phyloP scores from a whole-genome alignment of 176 grass and related monocot species.

The Hsuehochloa calcarea region DNA sequence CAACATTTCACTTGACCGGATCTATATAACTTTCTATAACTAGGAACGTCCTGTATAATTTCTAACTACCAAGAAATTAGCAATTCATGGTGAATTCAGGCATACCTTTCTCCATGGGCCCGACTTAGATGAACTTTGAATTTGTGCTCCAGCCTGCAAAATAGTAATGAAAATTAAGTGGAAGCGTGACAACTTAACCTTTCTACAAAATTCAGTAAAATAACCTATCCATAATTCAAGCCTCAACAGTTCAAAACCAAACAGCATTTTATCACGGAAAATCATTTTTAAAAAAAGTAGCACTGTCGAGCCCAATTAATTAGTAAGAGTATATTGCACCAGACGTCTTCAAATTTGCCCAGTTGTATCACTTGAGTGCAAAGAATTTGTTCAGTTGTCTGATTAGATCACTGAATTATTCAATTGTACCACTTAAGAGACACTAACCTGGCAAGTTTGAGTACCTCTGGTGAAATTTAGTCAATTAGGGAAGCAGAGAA shows the following conservation, averaged over 20 bases:
- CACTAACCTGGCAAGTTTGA: not conserved
- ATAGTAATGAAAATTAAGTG: constrained; percentile 35
- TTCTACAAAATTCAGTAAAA: constrained; percentile 19
- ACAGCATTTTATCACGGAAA: constrained; percentile 18
- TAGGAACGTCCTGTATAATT: not conserved
- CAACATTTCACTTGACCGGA: not conserved
- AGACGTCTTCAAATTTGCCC: not conserved
- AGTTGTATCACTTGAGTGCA: not conserved
- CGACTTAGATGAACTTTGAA: constrained; percentile 90
- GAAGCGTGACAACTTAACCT: not conserved
- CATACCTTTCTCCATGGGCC: constrained; percentile 97
- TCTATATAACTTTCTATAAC: not conserved
- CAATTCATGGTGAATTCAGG: constrained; percentile 11
- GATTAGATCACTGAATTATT: not conserved
- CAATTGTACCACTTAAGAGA: not conserved
- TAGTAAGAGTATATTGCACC: not conserved
- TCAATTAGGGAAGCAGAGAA: constrained; percentile 9
- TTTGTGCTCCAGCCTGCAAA: constrained; percentile 59
- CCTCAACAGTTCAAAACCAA: not conserved
- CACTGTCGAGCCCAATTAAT: not conserved
- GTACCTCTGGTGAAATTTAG: not conserved
- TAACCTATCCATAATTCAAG: not conserved
- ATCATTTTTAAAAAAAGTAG: not conserved
- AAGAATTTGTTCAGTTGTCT: not conserved
- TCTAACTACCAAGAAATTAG: constrained; percentile 2